Evolutionary conservation across 768 basidiomycete genomes (phyloP), one percentile per base, ranked within the genome.

Genomic region (Termitomyces sp.): DNA sequence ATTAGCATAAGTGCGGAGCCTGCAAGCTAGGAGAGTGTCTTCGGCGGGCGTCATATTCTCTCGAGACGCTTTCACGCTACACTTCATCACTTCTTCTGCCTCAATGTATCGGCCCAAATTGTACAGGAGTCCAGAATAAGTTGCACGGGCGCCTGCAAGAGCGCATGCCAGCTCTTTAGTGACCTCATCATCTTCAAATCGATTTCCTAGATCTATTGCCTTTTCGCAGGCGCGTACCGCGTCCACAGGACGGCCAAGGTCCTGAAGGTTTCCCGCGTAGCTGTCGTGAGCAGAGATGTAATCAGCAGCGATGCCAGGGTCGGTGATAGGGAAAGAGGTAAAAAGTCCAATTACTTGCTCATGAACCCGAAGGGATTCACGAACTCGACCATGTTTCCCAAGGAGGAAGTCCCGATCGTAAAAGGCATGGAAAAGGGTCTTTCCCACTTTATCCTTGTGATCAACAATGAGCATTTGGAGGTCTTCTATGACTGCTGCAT

Each of bases 311-410:
- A 43, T 48, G 32, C n/a, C 29, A 31, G 38, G n/a, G 25, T 57
- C 56, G 7, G 42, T 57, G 43, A 58, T 58, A 8, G 61, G 56
- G 29, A 53, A 32, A 29, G 53, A 31, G n/a, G 56, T 20, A 25
- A 58, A 45, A 11, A 58, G 56, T 43, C 32, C 31, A 5, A 53
- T 17, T 7, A 57, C 29, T 45, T 57, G 47, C n/a, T 60, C 63
- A 12, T 51, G 37, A 10, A 46, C 36, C 42, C 31, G 43, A 34
- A 60, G 38, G 10, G 48, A 29, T 47, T 63, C 63, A 14, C 59
- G 63, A 53, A 60, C n/a, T 40, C 58, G 40, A 40, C 58, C 59
- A 45, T 63, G 48, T 29, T 60, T 60, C 11, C 54, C 55, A 11
- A 63, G 56, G 32, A 63, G 34, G 48, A 38, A 63, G 34, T 60